Evolutionary conservation across 805 yeast species (phyloP), one percentile per base, ranked within the genome.

Genomic region (Yarrowia sp.): DNA sequence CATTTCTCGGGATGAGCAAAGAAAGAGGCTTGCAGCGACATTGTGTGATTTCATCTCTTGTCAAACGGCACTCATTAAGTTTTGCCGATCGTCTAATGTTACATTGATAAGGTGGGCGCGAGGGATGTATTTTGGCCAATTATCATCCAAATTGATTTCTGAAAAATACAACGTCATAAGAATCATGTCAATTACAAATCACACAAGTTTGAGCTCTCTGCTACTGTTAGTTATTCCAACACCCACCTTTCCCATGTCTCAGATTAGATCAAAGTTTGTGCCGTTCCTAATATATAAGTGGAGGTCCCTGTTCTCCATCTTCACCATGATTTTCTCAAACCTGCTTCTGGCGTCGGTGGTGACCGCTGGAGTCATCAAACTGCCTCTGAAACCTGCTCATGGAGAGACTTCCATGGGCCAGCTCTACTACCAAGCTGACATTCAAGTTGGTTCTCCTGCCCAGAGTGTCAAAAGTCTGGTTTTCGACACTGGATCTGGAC

Each of bases 41-140:
- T 10, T 10, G n/a, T 6, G 6, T 17, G 11, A 36, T 10, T 10
- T 32, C 22, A n/a, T 18, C 18, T 8, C 22, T 31, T 10, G 18
- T 48, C 53, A 17, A 48, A 48, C 41, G 55, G 55, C 55, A 48
- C 55, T 18, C 32, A 18, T 48, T 48, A 48, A 13, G 41, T 48
- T 48, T 15, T 17, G 55, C 4, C 41, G 55, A 48, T 48, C 55
- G 18, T 14, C 41, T 35, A 48, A 35, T 48, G 55, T 48, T 48
- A 35, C 55, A 48, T 48, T 18, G 55, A 48, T 35, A 35, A 48
- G 55, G 55, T 48, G 41, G 55, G 15, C 17, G 28, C 14, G 55
- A 13, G n/a, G 32, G n/a, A 0, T 9, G 9, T 11, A 33, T 10
- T 8, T 11, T 14, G 15, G 32, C 4, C 53, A 47, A 32, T 47